phyloP scores from a whole-genome alignment of 179 eudicot species.

The Beta corolliflora region DNA sequence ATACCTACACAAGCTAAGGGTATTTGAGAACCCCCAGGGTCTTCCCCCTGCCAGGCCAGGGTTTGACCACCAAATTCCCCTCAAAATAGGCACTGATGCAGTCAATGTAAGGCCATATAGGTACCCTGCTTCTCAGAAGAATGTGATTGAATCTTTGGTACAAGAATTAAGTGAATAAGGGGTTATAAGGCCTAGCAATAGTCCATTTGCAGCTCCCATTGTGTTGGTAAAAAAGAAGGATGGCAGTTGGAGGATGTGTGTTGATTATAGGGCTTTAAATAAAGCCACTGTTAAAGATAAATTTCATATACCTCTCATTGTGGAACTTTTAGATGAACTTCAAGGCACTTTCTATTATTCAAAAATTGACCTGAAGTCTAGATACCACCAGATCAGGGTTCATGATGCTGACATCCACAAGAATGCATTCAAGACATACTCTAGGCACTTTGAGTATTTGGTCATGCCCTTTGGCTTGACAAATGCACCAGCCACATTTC shows the following conservation, averaged over 20 bases:
- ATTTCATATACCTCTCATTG: background rate
- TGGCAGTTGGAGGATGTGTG: conserved; percentile 11
- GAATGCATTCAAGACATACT: conserved; percentile 1
- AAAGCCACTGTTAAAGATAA: too few species aligned
- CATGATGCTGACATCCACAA: background rate
- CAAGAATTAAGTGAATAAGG: background rate
- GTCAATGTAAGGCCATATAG: background rate
- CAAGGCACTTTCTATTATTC: background rate
- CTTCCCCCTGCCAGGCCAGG: too few species aligned
- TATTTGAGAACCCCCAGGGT: too few species aligned
- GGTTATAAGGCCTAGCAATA: background rate
- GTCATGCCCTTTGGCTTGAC: conserved; percentile 9
- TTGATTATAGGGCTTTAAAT: conserved; percentile 6
- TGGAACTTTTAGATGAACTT: conserved; percentile 13
- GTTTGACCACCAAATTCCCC: background rate
- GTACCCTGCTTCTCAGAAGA: background rate
- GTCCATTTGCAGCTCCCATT: background rate
- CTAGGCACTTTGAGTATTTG: conserved; percentile 7
- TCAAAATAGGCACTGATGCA: background rate
- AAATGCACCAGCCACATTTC: conserved; percentile 17
- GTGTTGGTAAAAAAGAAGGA: conserved; percentile 16
- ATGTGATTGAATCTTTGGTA: background rate
- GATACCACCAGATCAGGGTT: conserved; percentile 14
- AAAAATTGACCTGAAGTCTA: background rate
- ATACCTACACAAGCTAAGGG: too few species aligned